phyloP scores from a whole-genome alignment of 1,284 basidiomycete genomes.

The Cryptococcus sp. region DNA sequence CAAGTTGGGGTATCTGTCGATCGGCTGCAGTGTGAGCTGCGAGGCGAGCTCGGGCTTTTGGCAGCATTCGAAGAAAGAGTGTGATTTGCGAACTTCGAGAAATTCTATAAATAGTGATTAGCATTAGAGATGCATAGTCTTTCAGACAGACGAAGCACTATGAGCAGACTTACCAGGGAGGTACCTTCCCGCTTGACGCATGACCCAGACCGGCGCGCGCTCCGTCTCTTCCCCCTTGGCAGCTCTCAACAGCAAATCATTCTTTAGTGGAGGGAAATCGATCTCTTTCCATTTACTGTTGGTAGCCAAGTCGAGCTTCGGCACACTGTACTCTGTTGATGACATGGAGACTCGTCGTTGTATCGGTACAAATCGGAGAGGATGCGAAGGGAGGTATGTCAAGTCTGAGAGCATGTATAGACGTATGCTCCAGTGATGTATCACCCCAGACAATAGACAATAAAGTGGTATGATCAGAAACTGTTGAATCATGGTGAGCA shows the following conservation, averaged over 20 bases:
- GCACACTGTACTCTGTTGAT: constrained; percentile 23
- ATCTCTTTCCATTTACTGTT: constrained; percentile 34
- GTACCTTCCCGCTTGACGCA: constrained; percentile 97
- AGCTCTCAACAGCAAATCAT: constrained; percentile 86
- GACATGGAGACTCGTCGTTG: constrained; percentile 6
- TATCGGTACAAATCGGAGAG: background rate
- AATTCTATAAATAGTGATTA: constrained; percentile 66
- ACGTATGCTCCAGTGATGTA: too few species aligned
- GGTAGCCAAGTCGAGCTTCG: constrained; percentile 24
- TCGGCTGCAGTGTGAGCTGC: constrained; percentile 87
- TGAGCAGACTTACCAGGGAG: constrained; percentile 71
- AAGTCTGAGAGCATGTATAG: background rate
- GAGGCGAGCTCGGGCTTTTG: constrained; percentile 80
- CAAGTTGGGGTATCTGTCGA: constrained; percentile 76
- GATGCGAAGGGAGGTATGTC: background rate
- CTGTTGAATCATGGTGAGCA: too few species aligned
- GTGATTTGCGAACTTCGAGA: constrained; percentile 72
- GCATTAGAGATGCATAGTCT: background rate
- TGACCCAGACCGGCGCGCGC: constrained; percentile 96
- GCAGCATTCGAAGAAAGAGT: constrained; percentile 93
- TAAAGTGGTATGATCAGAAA: too few species aligned
- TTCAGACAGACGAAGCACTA: too few species aligned
- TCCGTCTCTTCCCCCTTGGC: constrained; percentile 85
- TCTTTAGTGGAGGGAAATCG: constrained; percentile 73
- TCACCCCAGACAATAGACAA: too few species aligned